Base-by-base conservation (phyloP, 306 rosid genomes). In the Ormosia emarginata region DNA sequence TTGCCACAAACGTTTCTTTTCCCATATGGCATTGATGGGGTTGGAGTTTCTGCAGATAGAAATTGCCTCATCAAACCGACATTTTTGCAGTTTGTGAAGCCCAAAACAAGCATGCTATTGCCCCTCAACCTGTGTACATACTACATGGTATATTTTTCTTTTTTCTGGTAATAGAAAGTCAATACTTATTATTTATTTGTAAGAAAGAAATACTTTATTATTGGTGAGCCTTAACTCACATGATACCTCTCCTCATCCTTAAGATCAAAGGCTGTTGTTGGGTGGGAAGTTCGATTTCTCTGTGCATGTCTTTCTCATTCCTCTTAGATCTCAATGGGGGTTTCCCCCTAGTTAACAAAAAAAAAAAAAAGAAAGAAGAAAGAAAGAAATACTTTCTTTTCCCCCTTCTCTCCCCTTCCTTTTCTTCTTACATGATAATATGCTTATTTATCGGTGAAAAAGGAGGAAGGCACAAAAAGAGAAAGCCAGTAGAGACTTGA, bases 101-200 rank as follows among this genome's bases (percentile, higher is more conserved):
- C 64, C 44, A 17, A 41, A 44, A 37, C 41, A 75, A 65, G 39
- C 71, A 67, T 1, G n/a, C 7, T 57, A 24, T 10, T 56, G 39
- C 6, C 34, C 52, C 58, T 78, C 46, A 71, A 70, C 39, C 47
- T 9, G 12, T 86, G 88, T 89, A 73, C 44, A 85, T 67, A 79
- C 24, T 67, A 79, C 24, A 24, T 24, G 1, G 32, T 78, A 69
- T 14, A 32, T 36, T 46, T 24, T 78, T 36, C 14, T 3, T 56
- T 32, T 53, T 41, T 55, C 5, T 72, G 2, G 18, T 47, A 68
- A 33, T 56, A 37, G 65, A 18, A 71, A 17, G 32, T 18, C 29
- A 57, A 58, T 76, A 82, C 41, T 71, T 80, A 50, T 71, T 80
- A 50, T 72, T 59, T 49, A 37, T 55, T 12, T 71, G 37, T 15